Evolutionary conservation across 345 rosid genomes (phyloP), one percentile per base, ranked within the genome.

Genomic region (Fremontodendron californicum): DNA sequence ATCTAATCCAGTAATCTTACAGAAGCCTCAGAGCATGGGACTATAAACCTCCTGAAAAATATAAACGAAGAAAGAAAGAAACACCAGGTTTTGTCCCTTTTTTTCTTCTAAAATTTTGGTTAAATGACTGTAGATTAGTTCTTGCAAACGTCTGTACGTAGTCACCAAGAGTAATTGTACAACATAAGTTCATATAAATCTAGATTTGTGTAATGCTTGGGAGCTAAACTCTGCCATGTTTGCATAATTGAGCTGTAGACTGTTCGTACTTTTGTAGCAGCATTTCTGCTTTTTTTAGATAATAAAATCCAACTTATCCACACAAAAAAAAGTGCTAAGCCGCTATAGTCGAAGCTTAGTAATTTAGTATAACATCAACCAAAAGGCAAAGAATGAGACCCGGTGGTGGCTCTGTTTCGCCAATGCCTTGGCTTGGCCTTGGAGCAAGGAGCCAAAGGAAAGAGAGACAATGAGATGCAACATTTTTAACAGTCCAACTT

Each of bases 41-140:
- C 71, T 76, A 29, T 73, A 82, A 84, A 77, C 73, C 71, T 84
- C 77, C 61, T 31, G 65, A 55, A 66, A 80, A 78, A 39, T 23
- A 73, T 60, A n/a, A 78, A 72, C 21, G 54, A 71, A 58, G 66
- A 18, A 62, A 61, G 65, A 39, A 75, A 45, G 77, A 75, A 61
- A 35, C 23, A 9, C n/a, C 37, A n/a, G 19, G 1, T 13, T 10
- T 43, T 61, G 75, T 31, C 31, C 42, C 40, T 9, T 6, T 29
- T 1, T 29, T 45, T 10, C 77, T 29, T 74, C 57, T 9, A 61
- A 43, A 43, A 45, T 61, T 75, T 45, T 75, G 57, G 70, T 75
- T 35, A n/a, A 71, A 37, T 71, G 19, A 51, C 61, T 11, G 29
- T 71, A 71, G 39, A 51, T 31, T 71, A 33, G 51, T 42, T 67